Evolutionary conservation across 345 rosid species (phyloP), one percentile per base, ranked within the genome.

Genomic region (Linum lewisii): DNA sequence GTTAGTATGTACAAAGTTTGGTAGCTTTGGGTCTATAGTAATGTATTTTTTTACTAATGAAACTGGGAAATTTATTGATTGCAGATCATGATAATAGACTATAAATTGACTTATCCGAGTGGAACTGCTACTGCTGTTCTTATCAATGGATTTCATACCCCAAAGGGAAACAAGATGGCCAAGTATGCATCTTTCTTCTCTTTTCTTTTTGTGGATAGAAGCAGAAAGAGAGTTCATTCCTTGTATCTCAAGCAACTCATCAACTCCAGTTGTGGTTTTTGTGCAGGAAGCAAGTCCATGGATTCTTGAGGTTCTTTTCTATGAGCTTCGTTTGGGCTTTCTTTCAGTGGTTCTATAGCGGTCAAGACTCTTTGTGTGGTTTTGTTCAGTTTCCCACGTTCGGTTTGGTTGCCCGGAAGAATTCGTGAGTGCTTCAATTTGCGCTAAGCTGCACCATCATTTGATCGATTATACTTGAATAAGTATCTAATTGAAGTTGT

Each of bases 111-210:
- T 5, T 91, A 85, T 79, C 98, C 96, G 11, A 88, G 95, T 75
- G 96, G 96, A 73, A 85, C 98, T 21, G 98, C 98, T 51, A 85
- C 96, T 6, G 96, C 98, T 18, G 81, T 81, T 70, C 85, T 91
- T 50, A 91, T 91, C 16, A 88, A 88, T 54, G 95, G 95, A 5
- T 91, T 91, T 66, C 98, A 91, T 61, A 76, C 96, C 60, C 79
- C 85, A 23, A 80, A 79, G 72, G 88, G 98, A 72, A 75, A 84
- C 60, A 73, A 73, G 58, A 75, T 66, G 32, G 98, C 96, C 14
- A 84, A 82, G 98, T 91, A 88, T 21, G 77, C 58, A 59, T 34
- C 36, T 57, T 7, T 16, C 20, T 26, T 51, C 62, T 64, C 34
- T 11, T 58, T 45, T 60, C 58, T 61, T 53, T 58, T 53, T 58